A percentile compares a stretch with the other conserved stretches of the same genome.
These are phyloP conservation scores for Trichoderma koningii DNA, from an alignment of 2,329 filamentous ascomycete species.

Conservation along the genomic window DNA sequence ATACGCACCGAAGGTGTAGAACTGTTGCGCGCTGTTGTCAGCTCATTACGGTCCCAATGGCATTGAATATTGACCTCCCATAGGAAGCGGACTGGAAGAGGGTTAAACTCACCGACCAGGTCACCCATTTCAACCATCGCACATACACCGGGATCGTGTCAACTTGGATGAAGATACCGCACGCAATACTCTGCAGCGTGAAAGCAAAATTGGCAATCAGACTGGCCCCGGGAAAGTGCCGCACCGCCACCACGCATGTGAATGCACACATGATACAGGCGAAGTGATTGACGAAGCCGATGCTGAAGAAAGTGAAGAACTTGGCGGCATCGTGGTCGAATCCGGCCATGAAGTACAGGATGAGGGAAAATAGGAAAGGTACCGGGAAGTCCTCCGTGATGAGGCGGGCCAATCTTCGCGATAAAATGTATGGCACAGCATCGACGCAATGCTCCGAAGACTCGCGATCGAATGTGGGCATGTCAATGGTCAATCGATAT, in stretches of 20 bases:
- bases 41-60: background rate
- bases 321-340: constrained; percentile 64
- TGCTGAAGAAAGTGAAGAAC: constrained; percentile 72
- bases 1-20: constrained; percentile 71
- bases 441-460: constrained; percentile 71
- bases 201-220: constrained; percentile 72
- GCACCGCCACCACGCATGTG: constrained; percentile 63
- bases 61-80: background rate
- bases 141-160: constrained; percentile 75
- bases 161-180: constrained; percentile 74
- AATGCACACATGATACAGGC: constrained; percentile 72
- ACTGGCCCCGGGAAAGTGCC: constrained; percentile 70
- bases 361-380: constrained; percentile 67
- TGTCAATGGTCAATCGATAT: constrained; percentile 73
- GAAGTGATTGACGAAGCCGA: constrained; percentile 71
- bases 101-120: constrained; percentile 53
- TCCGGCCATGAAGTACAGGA: constrained; percentile 78
- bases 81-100: background rate
- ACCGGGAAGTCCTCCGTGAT: constrained; percentile 73
- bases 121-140: constrained; percentile 73
- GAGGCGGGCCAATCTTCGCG: constrained; percentile 67
- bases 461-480: constrained; percentile 75
- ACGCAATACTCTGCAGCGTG: constrained; percentile 73
- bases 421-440: constrained; percentile 69
- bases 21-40: constrained; percentile 42